Conservation (phyloP, 495 filamentous ascomycete species). For the Achaetomiella virescens region DNA sequence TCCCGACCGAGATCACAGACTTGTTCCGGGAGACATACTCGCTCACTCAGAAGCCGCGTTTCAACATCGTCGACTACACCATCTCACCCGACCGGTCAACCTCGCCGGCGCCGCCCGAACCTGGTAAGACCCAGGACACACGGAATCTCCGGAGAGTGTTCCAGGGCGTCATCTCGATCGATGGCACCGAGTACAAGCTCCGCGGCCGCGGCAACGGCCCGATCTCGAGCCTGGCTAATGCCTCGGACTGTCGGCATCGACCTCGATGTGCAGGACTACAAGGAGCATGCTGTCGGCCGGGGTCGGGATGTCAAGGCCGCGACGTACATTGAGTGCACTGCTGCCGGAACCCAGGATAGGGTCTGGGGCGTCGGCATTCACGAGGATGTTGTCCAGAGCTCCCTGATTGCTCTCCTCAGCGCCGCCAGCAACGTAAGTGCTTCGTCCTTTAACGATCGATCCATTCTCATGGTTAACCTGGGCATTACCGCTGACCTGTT, state of each 20-base stretch:
- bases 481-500: slow-evolving; percentile 12
- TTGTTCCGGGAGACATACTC: slow-evolving; percentile 88
- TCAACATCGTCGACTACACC: slow-evolving; percentile 85
- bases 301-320: slow-evolving; percentile 81
- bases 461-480: not conserved
- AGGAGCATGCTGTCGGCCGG: slow-evolving; percentile 85
- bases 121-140: slow-evolving; percentile 64
- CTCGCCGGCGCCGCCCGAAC: slow-evolving; percentile 64
- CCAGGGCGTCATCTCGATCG: slow-evolving; percentile 79
- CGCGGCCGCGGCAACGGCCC: slow-evolving; percentile 82
- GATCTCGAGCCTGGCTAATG: slow-evolving; percentile 80
- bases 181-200: slow-evolving; percentile 71
- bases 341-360: slow-evolving; percentile 57
- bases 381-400: slow-evolving; percentile 89
- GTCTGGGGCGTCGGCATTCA: slow-evolving; percentile 97
- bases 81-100: slow-evolving; percentile 78
- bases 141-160: slow-evolving; percentile 77
- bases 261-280: slow-evolving; percentile 89
- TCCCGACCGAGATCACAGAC: slow-evolving; percentile 70
- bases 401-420: slow-evolving; percentile 78
- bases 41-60: slow-evolving; percentile 72
- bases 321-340: slow-evolving; percentile 86
- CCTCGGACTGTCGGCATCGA: slow-evolving; percentile 75
- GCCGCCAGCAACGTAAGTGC: slow-evolving; percentile 81
- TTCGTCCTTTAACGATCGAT: not conserved